Conservation (phyloP, 2,329 filamentous ascomycete genomes). For the Sarocladium strictum region DNA sequence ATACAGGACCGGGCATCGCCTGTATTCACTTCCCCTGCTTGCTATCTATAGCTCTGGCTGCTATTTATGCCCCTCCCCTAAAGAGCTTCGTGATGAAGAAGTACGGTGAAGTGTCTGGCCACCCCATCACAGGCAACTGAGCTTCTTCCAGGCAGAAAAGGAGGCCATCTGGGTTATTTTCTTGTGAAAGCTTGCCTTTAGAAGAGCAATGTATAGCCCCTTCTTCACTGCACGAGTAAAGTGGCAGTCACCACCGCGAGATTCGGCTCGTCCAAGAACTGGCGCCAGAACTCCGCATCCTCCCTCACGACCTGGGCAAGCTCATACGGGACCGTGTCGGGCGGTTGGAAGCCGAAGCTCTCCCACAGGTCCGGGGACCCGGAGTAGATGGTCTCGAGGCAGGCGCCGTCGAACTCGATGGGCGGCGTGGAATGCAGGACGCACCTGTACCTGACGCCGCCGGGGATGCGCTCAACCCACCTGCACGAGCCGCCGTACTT, state of each 20-base stretch:
- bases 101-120: too few species aligned
- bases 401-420: neutral
- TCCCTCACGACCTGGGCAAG: neutral
- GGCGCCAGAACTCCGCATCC: neutral
- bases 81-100: too few species aligned
- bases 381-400: neutral
- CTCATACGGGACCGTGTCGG: neutral
- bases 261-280: neutral
- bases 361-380: conserved; percentile 2
- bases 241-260: neutral
- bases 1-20: too few species aligned
- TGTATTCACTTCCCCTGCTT: too few species aligned
- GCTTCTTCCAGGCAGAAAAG: too few species aligned
- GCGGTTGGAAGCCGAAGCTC: neutral
- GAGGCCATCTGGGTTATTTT: too few species aligned
- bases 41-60: too few species aligned
- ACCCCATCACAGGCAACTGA: too few species aligned
- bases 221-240: too few species aligned
- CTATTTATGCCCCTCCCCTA: too few species aligned
- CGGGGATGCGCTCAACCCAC: neutral
- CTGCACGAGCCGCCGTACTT: conserved; percentile 5
- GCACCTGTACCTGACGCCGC: neutral
- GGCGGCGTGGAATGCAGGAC: neutral
- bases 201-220: too few species aligned
- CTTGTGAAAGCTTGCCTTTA: too few species aligned